phyloP scores from a whole-genome alignment of 1,284 basidiomycete genomes.

The Ganoderma resinaceum region DNA sequence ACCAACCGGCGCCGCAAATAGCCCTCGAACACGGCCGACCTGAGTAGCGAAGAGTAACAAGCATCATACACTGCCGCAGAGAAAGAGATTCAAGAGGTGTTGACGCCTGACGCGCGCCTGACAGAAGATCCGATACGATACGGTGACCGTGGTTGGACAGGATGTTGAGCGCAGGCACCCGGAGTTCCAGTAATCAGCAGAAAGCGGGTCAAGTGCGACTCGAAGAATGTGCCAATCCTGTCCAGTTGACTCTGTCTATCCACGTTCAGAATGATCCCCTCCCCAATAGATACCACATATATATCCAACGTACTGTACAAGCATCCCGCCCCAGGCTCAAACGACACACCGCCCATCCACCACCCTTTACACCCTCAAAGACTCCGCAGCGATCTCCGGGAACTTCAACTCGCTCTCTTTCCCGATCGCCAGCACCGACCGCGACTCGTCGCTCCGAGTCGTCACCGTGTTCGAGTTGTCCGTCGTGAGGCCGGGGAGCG shows the following conservation, averaged over 20 bases:
- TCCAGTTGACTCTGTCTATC: neutral
- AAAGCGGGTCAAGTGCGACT: too few species aligned
- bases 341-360: neutral
- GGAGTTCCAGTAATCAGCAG: too few species aligned
- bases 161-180: too few species aligned
- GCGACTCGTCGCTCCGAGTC: conserved; percentile 11
- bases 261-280: neutral
- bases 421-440: conserved; percentile 4
- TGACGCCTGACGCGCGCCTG: too few species aligned
- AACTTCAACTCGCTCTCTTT: conserved; percentile 9
- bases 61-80: too few species aligned
- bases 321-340: neutral
- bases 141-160: too few species aligned
- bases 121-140: too few species aligned
- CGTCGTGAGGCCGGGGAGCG: conserved; percentile 13
- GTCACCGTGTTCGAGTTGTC: conserved; percentile 4
- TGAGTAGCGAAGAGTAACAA: too few species aligned
- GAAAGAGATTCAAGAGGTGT: too few species aligned
- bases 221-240: too few species aligned
- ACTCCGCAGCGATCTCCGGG: neutral
- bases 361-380: neutral
- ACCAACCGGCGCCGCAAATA: too few species aligned
- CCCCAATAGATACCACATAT: neutral
- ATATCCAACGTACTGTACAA: neutral
- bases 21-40: too few species aligned